Base-by-base conservation (phyloP, 352 stramenopile species). In the Phytophthora cajani region DNA sequence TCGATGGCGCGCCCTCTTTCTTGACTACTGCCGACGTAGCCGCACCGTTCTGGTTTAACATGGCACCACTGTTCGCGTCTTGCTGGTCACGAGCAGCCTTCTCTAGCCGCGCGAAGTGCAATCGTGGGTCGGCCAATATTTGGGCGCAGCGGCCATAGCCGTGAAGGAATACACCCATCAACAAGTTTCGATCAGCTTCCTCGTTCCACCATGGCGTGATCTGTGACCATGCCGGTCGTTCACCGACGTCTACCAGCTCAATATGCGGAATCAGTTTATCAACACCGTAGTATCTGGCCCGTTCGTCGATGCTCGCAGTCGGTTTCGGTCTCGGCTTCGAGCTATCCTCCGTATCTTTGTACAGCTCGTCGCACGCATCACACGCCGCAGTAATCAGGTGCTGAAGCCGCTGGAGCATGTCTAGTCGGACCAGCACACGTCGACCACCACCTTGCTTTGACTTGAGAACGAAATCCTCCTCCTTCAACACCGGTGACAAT, bases 201-300 rank as follows among this genome's bases (percentile, higher is more conserved):
- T 88, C 78, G 53, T 95, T 88, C 89, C 89, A 97, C 89, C 89
- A 97, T 14, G 82, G 81, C 11, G 89, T 97, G 58, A 97, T 94
- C 66, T 88, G 76, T 0, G 88, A 87, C 89, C 89, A 97, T 53
- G 67, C 66, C 17, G 89, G 89, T n/a, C 89, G 80, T 40, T 97
- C 89, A 10, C 85, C 77, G 14, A 92, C 75, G 38, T 92, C 82
- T 2, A 85, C 77, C 16, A 95, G 50, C 36, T 90, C 71, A 33
- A 97, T 88, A 38, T 77, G 72, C 21, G 75, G 78, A 3, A 88
- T 71, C 5, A 97, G 57, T 25, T 81, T 88, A 40, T 93, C 81
- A 5, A 90, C 84, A 21, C 88, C 87, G 47, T 95, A 85, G 40
- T 88, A 91, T 9, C 66, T 66, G 2, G 90, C 87, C 38, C 87